A percentile compares a stretch with the other conserved stretches of the same genome.
Conservation (phyloP, 139 green algal species). For the Pseudopediastrum boryanum region DNA sequence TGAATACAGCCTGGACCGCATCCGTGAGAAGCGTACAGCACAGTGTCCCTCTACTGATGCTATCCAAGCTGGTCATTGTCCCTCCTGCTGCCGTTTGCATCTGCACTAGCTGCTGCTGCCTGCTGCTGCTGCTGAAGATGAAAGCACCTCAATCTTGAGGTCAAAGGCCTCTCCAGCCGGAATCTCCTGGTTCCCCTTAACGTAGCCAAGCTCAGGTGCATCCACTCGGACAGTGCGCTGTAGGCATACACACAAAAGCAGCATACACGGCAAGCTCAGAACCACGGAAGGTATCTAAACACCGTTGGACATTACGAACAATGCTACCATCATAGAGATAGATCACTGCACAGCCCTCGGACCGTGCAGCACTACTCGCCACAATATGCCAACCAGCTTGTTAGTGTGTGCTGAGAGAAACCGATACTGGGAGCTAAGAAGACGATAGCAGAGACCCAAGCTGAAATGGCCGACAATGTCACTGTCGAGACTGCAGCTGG, state of each 20-base stretch:
- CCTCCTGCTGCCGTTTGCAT: neutral
- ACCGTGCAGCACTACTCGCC: neutral
- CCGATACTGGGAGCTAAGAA: too few species aligned
- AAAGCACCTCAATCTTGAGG: slow-evolving; percentile 65
- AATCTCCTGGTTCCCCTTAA: slow-evolving; percentile 73
- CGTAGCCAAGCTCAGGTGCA: slow-evolving; percentile 66
- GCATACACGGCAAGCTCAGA: neutral
- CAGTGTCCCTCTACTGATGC: neutral
- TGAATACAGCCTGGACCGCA: neutral
- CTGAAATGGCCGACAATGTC: neutral
- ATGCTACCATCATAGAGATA: neutral
- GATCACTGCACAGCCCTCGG: too few species aligned
- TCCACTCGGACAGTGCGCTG: slow-evolving; percentile 69
- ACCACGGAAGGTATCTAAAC: neutral
- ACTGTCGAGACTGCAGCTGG: too few species aligned
- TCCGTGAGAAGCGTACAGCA: neutral
- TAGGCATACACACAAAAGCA: neutral
- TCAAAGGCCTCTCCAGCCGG: slow-evolving; percentile 60
- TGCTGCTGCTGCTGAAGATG: neutral
- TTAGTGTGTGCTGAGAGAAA: too few species aligned
- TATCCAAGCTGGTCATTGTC: neutral
- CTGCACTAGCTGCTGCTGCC: neutral
- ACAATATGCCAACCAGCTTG: neutral
- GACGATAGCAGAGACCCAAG: neutral
- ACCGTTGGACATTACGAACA: too few species aligned